These are phyloP conservation scores for Sugiyamaella paludigena DNA, from an alignment of 1,139 yeast genomes.

Conservation along the genomic window DNA sequence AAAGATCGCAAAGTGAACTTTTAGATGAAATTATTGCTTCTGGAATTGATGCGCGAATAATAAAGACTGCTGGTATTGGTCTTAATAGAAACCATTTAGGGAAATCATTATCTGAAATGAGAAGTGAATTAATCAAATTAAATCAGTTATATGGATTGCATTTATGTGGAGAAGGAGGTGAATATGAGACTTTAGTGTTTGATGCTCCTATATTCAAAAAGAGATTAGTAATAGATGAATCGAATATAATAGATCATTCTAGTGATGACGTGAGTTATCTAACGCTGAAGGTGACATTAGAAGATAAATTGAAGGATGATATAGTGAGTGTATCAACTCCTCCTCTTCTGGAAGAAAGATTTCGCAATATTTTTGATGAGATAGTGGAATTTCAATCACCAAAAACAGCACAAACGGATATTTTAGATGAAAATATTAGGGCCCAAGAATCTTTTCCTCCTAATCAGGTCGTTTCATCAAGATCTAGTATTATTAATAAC, in stretches of 20 bases:
- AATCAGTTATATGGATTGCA: slow-evolving; percentile 76
- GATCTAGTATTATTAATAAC: too few species aligned
- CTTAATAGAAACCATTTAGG: slow-evolving; percentile 66
- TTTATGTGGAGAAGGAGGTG: slow-evolving; percentile 98
- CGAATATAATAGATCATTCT: slow-evolving; percentile 47
- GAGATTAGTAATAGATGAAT: slow-evolving; percentile 47
- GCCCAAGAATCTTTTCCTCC: too few species aligned
- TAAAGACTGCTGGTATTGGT: slow-evolving; percentile 94
- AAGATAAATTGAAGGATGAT: slow-evolving; percentile 37
- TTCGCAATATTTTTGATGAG: slow-evolving; percentile 36
- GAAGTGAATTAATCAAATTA: slow-evolving; percentile 56
- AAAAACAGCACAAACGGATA: too few species aligned
- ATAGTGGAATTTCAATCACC: slow-evolving; percentile 29
- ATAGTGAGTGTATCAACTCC: slow-evolving; percentile 35
- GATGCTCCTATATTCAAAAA: slow-evolving; percentile 82
- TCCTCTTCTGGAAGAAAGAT: slow-evolving; percentile 49
- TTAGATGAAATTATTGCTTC: slow-evolving; percentile 77
- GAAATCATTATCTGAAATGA: slow-evolving; percentile 57
- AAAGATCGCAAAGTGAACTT: slow-evolving; percentile 71
- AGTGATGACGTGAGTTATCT: slow-evolving; percentile 68
- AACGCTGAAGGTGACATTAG: slow-evolving; percentile 41
- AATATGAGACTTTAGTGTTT: slow-evolving; percentile 86
- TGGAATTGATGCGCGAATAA: slow-evolving; percentile 75
- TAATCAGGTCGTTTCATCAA: too few species aligned
- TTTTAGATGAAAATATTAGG: too few species aligned